phyloP scores from a whole-genome alignment of 2,329 filamentous ascomycete genomes.

The Ophiostoma piceae region DNA sequence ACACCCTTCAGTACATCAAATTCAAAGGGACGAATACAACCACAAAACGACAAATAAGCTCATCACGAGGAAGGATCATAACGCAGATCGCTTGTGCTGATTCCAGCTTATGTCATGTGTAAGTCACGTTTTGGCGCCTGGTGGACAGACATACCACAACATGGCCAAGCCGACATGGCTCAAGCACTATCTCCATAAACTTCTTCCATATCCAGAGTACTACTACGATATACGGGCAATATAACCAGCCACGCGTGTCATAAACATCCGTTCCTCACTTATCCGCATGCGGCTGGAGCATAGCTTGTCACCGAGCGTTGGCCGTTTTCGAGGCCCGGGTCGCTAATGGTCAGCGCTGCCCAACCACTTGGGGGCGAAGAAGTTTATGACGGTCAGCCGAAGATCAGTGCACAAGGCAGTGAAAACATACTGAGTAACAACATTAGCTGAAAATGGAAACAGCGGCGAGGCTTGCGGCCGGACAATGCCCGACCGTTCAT shows the following conservation, averaged over 20 bases:
- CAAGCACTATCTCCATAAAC: not conserved
- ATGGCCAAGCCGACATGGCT: not conserved
- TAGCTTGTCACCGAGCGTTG: not conserved
- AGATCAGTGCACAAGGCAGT: not conserved
- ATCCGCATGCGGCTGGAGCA: not conserved
- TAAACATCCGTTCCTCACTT: not conserved
- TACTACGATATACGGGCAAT: not conserved
- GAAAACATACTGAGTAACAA: not conserved
- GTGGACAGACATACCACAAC: not conserved
- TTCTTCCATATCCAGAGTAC: not conserved
- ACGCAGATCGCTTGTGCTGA: not conserved
- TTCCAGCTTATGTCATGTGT: not conserved
- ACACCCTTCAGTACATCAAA: too few species aligned
- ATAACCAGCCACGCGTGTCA: not conserved
- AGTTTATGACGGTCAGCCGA: not conserved
- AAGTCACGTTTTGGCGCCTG: not conserved
- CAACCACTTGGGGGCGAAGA: conserved; percentile 4
- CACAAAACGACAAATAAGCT: not conserved
- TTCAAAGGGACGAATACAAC: not conserved
- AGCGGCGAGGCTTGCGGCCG: not conserved
- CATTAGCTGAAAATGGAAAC: not conserved
- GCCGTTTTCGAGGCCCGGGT: not conserved
- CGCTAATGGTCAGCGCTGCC: not conserved
- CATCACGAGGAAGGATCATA: not conserved
- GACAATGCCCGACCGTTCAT: not conserved